These are phyloP conservation scores for Sisymbrium irio DNA, from an alignment of 345 rosid species.

Conservation along the genomic window DNA sequence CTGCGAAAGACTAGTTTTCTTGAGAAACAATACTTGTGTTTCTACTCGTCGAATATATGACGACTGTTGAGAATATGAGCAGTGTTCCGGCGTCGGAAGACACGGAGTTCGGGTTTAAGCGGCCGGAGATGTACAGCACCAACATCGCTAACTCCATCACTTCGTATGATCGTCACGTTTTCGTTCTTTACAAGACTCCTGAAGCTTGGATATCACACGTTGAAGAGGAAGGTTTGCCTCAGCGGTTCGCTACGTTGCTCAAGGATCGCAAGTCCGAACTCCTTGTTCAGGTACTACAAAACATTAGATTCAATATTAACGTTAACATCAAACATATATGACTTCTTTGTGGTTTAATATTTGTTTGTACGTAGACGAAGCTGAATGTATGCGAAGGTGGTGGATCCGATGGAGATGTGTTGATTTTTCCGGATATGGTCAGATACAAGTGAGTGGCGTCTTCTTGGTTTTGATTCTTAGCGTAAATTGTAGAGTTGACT, in stretches of 20 bases:
- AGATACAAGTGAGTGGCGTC: constrained; percentile 61
- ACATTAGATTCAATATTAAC: neutral
- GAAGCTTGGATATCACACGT: constrained; percentile 66
- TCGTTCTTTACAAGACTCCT: constrained; percentile 61
- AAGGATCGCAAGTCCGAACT: constrained; percentile 65
- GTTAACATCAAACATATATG: neutral
- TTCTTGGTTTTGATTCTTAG: neutral
- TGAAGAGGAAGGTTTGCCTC: constrained; percentile 71
- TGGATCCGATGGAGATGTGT: constrained; percentile 71
- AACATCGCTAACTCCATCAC: constrained; percentile 65
- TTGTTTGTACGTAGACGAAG: constrained; percentile 42
- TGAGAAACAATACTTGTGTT: neutral
- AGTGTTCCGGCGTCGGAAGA: constrained; percentile 49
- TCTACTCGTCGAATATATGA: constrained; percentile 33
- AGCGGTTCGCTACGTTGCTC: constrained; percentile 55
- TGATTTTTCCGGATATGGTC: constrained; percentile 88
- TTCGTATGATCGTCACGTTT: constrained; percentile 75
- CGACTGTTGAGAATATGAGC: constrained; percentile 39
- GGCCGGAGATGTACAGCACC: constrained; percentile 72
- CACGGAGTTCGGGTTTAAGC: constrained; percentile 65
- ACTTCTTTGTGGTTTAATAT: neutral
- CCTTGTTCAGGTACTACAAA: constrained; percentile 46
- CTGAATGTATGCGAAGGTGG: constrained; percentile 68
- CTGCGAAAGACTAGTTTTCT: neutral
- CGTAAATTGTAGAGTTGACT: neutral